phyloP scores from a whole-genome alignment of 2,329 filamentous ascomycete genomes.

The Cryphonectria parasitica region DNA sequence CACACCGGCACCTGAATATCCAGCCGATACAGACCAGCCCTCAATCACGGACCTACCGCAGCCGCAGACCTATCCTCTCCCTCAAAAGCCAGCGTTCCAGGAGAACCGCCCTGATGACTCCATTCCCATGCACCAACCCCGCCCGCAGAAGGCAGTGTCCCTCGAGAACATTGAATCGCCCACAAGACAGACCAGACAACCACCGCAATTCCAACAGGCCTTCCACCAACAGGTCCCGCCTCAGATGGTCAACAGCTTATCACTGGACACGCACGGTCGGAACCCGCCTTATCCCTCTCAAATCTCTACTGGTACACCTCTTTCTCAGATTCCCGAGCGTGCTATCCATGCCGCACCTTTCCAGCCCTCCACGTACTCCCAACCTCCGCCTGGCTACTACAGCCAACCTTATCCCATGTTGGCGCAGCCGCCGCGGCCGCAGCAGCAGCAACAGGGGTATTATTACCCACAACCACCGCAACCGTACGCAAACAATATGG shows the following conservation, averaged over 20 bases:
- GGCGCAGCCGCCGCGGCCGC: constrained; percentile 60
- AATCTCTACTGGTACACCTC: constrained; percentile 73
- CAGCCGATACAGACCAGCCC: constrained; percentile 36
- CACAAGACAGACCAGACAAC: constrained; percentile 56
- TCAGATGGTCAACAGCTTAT: constrained; percentile 64
- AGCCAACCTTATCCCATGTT: constrained; percentile 60
- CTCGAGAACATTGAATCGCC: constrained; percentile 92
- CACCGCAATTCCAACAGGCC: constrained; percentile 68
- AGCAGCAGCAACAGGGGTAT: constrained; percentile 62
- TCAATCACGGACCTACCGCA: constrained; percentile 58
- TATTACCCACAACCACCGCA: constrained; percentile 64
- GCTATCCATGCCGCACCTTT: constrained; percentile 90
- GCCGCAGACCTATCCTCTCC: constrained; percentile 61
- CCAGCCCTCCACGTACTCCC: constrained; percentile 72
- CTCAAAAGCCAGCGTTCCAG: constrained; percentile 61
- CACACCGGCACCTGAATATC: constrained; percentile 20
- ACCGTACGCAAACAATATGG: constrained; percentile 49
- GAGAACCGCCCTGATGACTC: constrained; percentile 55
- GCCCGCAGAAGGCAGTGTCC: constrained; percentile 91
- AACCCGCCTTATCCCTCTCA: constrained; percentile 73
- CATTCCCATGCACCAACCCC: constrained; percentile 89
- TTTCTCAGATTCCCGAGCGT: constrained; percentile 91
- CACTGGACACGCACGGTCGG: constrained; percentile 65
- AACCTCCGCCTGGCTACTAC: constrained; percentile 63
- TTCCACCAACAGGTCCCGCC: constrained; percentile 94